Evolutionary conservation across 2,329 filamentous ascomycete genomes (phyloP).

Genomic region (Fusarium duplospermum): DNA sequence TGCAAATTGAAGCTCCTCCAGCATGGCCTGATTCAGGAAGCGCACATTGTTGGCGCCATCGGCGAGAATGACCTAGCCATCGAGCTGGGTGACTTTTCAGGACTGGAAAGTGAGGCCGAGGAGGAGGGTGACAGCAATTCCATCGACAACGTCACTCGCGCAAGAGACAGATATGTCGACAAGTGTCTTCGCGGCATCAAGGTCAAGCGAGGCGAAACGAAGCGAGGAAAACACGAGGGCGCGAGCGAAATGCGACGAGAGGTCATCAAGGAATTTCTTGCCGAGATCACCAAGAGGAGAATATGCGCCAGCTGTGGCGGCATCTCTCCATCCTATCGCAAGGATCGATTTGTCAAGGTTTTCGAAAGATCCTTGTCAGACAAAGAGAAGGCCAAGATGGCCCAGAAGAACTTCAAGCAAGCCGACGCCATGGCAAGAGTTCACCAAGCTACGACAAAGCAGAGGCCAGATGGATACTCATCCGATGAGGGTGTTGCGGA

Average conservation of each 20-base stretch:
- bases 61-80: constrained; percentile 57
- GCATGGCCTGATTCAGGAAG: constrained; percentile 81
- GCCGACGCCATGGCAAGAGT: constrained; percentile 73
- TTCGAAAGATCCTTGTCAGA: constrained; percentile 83
- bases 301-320: constrained; percentile 76
- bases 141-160: constrained; percentile 65
- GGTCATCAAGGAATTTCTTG: constrained; percentile 85
- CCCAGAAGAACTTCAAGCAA: constrained; percentile 72
- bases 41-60: constrained; percentile 66
- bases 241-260: constrained; percentile 80
- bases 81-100: constrained; percentile 48
- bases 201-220: constrained; percentile 59
- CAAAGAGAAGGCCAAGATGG: constrained; percentile 84
- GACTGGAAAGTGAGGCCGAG: constrained; percentile 68
- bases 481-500: constrained; percentile 79
- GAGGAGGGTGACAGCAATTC: constrained; percentile 67
- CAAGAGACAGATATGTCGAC: constrained; percentile 76
- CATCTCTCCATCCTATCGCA: constrained; percentile 85
- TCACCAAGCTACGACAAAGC: constrained; percentile 51
- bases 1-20: constrained; percentile 90
- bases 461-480: constrained; percentile 56
- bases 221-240: constrained; percentile 82
- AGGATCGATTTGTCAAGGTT: constrained; percentile 92
- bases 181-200: constrained; percentile 73
- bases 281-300: constrained; percentile 75